A percentile compares a stretch with the other conserved stretches of the same genome.
Evolutionary conservation across 225 moss, liverwort and hornwort species (phyloP).

Genomic region (Polytrichum commune): DNA sequence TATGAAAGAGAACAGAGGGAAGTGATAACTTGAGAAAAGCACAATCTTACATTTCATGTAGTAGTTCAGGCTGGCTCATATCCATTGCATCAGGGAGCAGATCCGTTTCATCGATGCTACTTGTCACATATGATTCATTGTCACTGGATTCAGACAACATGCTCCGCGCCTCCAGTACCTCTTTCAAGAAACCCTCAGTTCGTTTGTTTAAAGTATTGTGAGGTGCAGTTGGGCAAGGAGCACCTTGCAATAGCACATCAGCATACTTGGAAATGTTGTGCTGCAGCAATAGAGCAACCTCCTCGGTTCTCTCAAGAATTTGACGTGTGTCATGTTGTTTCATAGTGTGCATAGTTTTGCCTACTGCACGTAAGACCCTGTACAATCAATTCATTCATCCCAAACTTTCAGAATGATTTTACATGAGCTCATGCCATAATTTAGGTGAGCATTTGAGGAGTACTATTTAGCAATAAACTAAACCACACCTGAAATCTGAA

Average conservation of each 20-base stretch:
- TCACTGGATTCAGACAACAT: constrained; percentile 11
- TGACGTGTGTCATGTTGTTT: constrained; percentile 38
- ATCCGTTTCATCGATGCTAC: neutral
- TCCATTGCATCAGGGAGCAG: constrained; percentile 5
- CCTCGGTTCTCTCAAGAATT: constrained; percentile 64
- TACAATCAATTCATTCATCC: constrained; percentile 3
- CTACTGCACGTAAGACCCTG: constrained; percentile 55
- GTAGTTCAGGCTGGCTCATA: constrained; percentile 26
- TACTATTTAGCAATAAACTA: neutral
- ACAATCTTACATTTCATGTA: constrained; percentile 29
- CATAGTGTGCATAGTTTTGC: constrained; percentile 51
- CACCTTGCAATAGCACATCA: constrained; percentile 28
- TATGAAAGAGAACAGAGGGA: too few species aligned
- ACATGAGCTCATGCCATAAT: neutral
- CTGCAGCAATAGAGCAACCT: constrained; percentile 68
- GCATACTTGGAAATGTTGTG: constrained; percentile 66
- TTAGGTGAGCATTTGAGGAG: neutral
- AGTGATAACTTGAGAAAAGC: too few species aligned
- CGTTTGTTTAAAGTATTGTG: constrained; percentile 4
- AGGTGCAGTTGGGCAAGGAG: constrained; percentile 2
- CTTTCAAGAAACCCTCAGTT: constrained; percentile 13
- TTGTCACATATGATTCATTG: constrained; percentile 4
- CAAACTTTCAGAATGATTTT: constrained; percentile 2
- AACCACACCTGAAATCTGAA: neutral
- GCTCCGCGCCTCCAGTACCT: constrained; percentile 18